Evolutionary conservation across 2,329 filamentous ascomycete species (phyloP), one percentile per base, ranked within the genome.

Genomic region (Drechslerella coelobrocha): DNA sequence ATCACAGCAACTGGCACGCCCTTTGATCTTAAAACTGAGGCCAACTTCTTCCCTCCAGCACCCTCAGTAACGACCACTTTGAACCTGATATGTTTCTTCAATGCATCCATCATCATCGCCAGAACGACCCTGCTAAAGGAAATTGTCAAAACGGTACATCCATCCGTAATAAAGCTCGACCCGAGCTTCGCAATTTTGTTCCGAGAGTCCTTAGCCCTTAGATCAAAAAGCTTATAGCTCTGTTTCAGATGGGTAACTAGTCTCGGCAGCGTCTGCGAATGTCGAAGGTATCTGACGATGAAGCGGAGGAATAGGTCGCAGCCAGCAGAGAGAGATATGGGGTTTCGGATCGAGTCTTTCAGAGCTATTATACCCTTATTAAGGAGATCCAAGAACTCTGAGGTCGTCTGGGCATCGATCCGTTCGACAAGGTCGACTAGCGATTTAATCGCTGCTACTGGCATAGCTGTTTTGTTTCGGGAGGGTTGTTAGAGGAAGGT

Each of bases 241-340:
- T 76, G 88, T 86, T 73, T 90, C 85, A 61, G 96, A 89, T 54
- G 88, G 86, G 73, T 56, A 10, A 69, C 57, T 10, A 69, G 57
- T 50, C 55, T 51, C 19, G 65, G 65, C 23, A 69, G 60, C 1
- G 65, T 57, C 26, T 69, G 65, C 8, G 65, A 69, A 23, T 69
- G 65, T 9, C 65, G 52, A 0, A 69, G 27, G 39, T 61, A 69
- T 19, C 65, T 87, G 76, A 96, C 89, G 75, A 99, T 86, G 80
- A 96, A 97, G 78, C 93, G 89, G 78, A 94, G 90, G 83, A 99
- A 97, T 68, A 97, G 86, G 79, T 97, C 92, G 69, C 92, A 96
- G 76, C 94, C 94, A 61, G 95, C 94, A 52, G 90, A 92, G 14
- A 97, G 86, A 2, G 92, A 93, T 62, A 97, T 90, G 12, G 92